Conservation (phyloP, 345 rosid genomes). For the Clarkia xantiana region DNA sequence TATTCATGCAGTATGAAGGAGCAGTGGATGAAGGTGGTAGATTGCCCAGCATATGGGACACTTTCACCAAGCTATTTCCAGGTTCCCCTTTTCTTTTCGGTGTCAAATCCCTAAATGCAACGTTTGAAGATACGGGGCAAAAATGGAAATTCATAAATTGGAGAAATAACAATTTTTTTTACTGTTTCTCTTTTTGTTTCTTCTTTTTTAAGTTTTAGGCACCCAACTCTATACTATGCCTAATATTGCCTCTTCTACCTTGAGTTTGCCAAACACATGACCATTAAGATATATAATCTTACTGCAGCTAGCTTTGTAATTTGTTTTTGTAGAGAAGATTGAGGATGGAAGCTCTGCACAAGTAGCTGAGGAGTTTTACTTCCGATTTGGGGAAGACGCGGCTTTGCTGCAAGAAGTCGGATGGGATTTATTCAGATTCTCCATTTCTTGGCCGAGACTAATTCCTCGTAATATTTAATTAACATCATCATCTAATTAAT, state of each 20-base stretch:
- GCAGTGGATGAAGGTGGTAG: constrained; percentile 9
- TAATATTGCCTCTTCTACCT: no score
- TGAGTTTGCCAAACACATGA: no score
- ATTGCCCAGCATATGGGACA: constrained; percentile 12
- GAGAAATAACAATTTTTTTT: no score
- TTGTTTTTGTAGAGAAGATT: constrained; percentile 1
- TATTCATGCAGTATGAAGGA: constrained; percentile 18
- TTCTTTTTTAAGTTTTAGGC: no score
- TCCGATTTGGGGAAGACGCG: constrained; percentile 25
- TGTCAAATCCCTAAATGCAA: no score
- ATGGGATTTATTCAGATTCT: constrained; percentile 34
- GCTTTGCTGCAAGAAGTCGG: constrained; percentile 20
- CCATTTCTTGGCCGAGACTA: constrained; percentile 42
- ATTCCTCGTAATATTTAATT: constrained; percentile 38
- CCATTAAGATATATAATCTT: no score
- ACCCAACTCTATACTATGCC: no score
- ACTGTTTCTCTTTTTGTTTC: no score
- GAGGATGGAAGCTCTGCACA: constrained; percentile 12
- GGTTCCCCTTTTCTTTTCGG: no score
- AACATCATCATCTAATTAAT: background rate
- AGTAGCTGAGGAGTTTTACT: constrained; percentile 26
- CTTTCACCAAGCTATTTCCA: constrained; percentile 7
- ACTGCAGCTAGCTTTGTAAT: no score
- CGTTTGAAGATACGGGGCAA: no score
- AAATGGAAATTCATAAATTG: no score